A percentile compares a stretch with the other conserved stretches of the same genome.
phyloP scores from a whole-genome alignment of 805 yeast genomes.

The Pichia californica region DNA sequence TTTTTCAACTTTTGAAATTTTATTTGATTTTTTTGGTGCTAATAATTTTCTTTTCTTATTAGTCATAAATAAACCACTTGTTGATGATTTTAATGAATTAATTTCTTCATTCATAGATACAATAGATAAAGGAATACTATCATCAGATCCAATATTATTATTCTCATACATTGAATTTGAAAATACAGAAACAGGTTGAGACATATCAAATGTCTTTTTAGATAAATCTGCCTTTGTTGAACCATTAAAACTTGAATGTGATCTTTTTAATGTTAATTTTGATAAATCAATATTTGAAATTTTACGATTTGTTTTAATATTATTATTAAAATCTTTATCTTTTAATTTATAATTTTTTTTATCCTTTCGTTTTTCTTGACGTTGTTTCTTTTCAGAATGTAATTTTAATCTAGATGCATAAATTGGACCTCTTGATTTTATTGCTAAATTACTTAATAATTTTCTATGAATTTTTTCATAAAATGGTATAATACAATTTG shows the following conservation, averaged over 20 bases:
- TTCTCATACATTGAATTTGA: background rate
- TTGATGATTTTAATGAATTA: background rate
- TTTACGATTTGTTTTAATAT: background rate
- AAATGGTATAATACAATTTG: conserved; percentile 25
- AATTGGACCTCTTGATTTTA: conserved; percentile 27
- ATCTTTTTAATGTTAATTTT: conserved; percentile 17
- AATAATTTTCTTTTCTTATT: conserved; percentile 14
- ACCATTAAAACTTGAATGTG: conserved; percentile 18
- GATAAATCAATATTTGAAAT: conserved; percentile 12
- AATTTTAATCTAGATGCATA: conserved; percentile 11
- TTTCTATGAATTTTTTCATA: conserved; percentile 22
- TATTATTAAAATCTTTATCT: background rate
- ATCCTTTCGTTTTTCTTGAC: conserved; percentile 1
- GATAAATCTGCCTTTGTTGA: conserved; percentile 20
- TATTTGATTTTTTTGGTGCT: conserved; percentile 22
- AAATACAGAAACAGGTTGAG: background rate
- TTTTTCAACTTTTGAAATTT: background rate
- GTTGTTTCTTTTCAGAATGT: conserved; percentile 3
- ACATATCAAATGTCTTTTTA: conserved; percentile 30
- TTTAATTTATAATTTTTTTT: conserved; percentile 4
- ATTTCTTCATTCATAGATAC: background rate
- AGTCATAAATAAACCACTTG: conserved; percentile 13
- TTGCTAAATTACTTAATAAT: conserved; percentile 23
- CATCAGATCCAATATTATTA: background rate
- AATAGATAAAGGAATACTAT: background rate